Evolutionary conservation across 352 stramenopile genomes (phyloP), one percentile per base, ranked within the genome.

Genomic region (Hyaloperonospora brassicae): DNA sequence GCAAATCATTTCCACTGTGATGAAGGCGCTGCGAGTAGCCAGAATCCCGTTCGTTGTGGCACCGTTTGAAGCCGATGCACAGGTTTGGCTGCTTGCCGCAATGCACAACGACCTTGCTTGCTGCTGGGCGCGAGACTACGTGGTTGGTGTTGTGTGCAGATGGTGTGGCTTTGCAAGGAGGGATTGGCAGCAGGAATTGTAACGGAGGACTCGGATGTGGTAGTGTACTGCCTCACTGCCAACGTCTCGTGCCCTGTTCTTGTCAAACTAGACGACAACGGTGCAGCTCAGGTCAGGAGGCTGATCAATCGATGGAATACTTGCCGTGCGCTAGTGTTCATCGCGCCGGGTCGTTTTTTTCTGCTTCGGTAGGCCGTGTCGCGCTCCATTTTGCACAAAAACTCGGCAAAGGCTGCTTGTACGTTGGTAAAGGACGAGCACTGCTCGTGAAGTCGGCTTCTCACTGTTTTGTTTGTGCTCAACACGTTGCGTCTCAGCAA

Each of bases 111-210:
- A 13, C 24, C 3, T 38, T 23, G 10, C 30, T 17, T 50, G 25
- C 25, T n/a, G 14, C 22, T 2, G 22, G 5, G 14, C 23, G n/a
- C 11, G 11, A 11, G 5, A 42, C n/a, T 42, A 44, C 9, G 12
- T 5, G 27, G 22, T 44, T 44, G 39, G 4, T 5, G 36, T 21
- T 34, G 31, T 35, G 5, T 42, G 14, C 51, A 87, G 65, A 86
- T 90, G 76, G 80, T 86, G 31, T 90, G 77, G 75, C 79, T 90
- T 67, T 88, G 77, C 61, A 88, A 87, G 45, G 55, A 67, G 27
- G 67, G 73, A 0, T 45, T 69, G 11, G 76, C 76, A 0, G 68
- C 68, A 21, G 80, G 72, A 21, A 90, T 90, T 58, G 64, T 90
- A n/a, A 88, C 77, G 17, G 80, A 90, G 61, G 80, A 88, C 61